Evolutionary conservation across 2,329 filamentous ascomycete species (phyloP).

Genomic region (Trichoderma brevicompactum): DNA sequence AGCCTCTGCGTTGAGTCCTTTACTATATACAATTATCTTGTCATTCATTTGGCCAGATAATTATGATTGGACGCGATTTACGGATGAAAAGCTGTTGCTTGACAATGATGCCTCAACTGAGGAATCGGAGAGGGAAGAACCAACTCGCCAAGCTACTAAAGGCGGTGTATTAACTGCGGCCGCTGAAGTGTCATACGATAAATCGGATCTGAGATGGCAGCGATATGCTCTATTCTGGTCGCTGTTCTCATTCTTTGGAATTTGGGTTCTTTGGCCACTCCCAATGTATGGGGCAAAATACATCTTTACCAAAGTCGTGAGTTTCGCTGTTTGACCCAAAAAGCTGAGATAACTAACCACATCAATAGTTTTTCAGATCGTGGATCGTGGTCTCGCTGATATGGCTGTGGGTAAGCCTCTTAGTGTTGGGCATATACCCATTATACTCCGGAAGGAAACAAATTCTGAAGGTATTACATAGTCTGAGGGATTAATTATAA

Average conservation of each 20-base stretch:
- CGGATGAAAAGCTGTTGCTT: conserved; percentile 10
- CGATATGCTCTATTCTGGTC: conserved; percentile 18
- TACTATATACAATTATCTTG: conserved; percentile 19
- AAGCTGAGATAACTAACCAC: neutral
- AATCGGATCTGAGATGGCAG: conserved; percentile 13
- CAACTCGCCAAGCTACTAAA: neutral
- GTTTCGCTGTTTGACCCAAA: neutral
- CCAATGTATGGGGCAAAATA: conserved; percentile 22
- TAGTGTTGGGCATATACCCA: conserved; percentile 7
- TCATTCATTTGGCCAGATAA: conserved; percentile 21
- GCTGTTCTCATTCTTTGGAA: conserved; percentile 16
- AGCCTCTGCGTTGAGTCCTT: conserved; percentile 14
- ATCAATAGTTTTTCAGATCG: conserved; percentile 10
- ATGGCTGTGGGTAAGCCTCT: conserved; percentile 18
- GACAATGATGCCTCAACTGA: neutral
- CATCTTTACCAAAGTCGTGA: conserved; percentile 18
- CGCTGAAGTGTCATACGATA: neutral
- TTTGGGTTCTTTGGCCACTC: conserved; percentile 22
- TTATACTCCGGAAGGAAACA: conserved; percentile 9
- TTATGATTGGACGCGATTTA: conserved; percentile 12
- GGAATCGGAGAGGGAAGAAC: neutral
- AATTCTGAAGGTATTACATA: conserved; percentile 1
- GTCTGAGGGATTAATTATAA: neutral
- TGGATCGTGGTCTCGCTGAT: conserved; percentile 19
- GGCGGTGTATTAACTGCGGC: neutral